Base-by-base conservation (phyloP, 2,329 filamentous ascomycete genomes). In the Pseudocercospora fijiensis region DNA sequence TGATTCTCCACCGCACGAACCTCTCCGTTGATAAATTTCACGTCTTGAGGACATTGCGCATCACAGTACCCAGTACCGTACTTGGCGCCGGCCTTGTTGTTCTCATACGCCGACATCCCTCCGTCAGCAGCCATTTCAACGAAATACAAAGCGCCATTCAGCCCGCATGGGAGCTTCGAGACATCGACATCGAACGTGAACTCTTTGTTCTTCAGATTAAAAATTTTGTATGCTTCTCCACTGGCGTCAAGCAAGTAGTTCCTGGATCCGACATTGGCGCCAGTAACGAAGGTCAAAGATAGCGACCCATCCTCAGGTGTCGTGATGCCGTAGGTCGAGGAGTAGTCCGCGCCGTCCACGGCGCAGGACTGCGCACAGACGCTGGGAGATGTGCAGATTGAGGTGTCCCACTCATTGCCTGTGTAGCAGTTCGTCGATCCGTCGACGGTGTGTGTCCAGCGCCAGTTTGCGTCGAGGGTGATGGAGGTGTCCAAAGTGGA, bases 151-250 rank as follows among this genome's bases (percentile, higher is more conserved):
- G 88, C 88, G 60, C 88, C 88, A 76, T 91, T 83, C 81, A 91
- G 78, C 65, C 89, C 89, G 72, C 89, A 91, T 64, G 85, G 84
- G 20, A 90, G 79, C 70, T 84, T 83, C 45, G 87, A 89, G 51
- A 89, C 85, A 73, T 91, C 88, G 26, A 90, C 88, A 61, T 90
- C 88, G 66, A 91, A 90, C 60, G 86, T 88, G 78, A 91, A 87
- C 76, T 91, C 88, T 72, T 88, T 83, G 77, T 86, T 86, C 60
- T 86, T 80, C 63, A 90, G 80, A 64, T 85, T 82, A 78, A 90
- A 87, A 73, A 84, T 82, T 78, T 89, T 78, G 76, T 91, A 91
- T 64, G 83, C 84, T 69, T 79, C 80, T 51, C 87, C 84, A 11
- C 52, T 51, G 3, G 47, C 58, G 13, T 84, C 82, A 79, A 90